Base-by-base conservation (phyloP, 768 basidiomycete genomes). In the Podaxis sp. region DNA sequence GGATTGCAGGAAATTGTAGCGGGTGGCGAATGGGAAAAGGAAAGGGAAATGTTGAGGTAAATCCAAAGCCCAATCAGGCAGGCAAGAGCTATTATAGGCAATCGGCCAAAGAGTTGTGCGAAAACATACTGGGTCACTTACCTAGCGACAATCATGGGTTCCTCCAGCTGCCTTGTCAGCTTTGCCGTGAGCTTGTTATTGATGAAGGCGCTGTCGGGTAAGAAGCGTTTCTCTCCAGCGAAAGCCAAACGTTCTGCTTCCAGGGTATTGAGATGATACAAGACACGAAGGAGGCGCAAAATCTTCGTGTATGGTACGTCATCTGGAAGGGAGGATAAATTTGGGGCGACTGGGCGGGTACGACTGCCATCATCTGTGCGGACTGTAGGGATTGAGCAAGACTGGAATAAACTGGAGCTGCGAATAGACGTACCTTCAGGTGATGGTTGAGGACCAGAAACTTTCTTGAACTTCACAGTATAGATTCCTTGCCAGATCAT, bases 131-230 rank as follows among this genome's bases (percentile, higher is more conserved):
- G 14, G 1, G 35, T 5, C 55, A 71, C 79, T 63, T 66, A 93
- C 94, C 93, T 95, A 1, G 96, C 97, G 47, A 99, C 95, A 64
- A 99, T 97, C 94, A 98, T 97, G 0, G 94, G 93, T 70, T 99
- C 97, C 67, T 99, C 97, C 46, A 99, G 73, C 70, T 98, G 97
- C 37, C 97, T 84, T 11, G 93, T 94, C n/a, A 99, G 82, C 73
- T 99, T 99, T 9, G 97, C 97, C 1, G 94, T 94, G 27, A 99
- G 77, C 73, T 99, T 99, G 77, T 97, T 98, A 72, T 98, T 99
- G 63, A 98, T 85, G 71, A 99, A 99, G 0, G 91, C 84, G 0
- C 91, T 84, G 64, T 95, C 93, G 2, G 87, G 77, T 16, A 97
- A 77, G 62, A 79, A 80, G 42, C 84, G 80, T 60, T 79, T 83